Base-by-base conservation (phyloP, 345 rosid species). In the Ricinus communis region DNA sequence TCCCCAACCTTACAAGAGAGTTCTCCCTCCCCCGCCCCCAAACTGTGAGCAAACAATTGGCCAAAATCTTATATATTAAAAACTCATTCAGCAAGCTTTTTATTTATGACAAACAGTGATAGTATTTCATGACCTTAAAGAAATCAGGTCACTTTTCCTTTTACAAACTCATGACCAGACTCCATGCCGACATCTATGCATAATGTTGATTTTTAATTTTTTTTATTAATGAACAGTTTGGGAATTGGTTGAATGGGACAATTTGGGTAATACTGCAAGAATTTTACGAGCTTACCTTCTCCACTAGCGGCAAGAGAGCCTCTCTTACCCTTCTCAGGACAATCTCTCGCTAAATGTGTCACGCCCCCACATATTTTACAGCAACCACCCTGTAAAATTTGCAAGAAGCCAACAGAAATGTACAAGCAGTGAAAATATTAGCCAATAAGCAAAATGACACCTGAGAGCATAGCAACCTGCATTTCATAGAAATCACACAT, bases 331-430 rank as follows among this genome's bases (percentile, higher is more conserved):
- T 89, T 95, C 73, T 89, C 84, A 22, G 97, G 94, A 58, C 97
- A 95, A 77, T 95, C 97, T 80, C 61, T 95, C 27, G 97, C 97
- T 71, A 95, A 88, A 89, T 95, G 99, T 30, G 93, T 88, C 67
- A 90, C 90, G 50, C 93, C 88, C 31, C 93, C 91, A n/a, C 99
- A 95, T 76, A 90, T 79, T 82, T 95, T 89, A 78, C 99, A 92
- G 81, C 84, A 82, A 63, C 97, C 99, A 25, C 99, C 99, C 99
- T 90, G 73, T 54, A 74, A 22, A 54, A 54, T 45, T 51, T 51
- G 18, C 31, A 73, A 76, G 28, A 59, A 22, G 21, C 72, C 43
- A 73, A 30, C 56, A 59, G 57, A 47, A n/a, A n/a, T n/a, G n/a
- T n/a, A n/a, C n/a, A n/a, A n/a, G n/a, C n/a, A n/a, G n/a, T n/a